Percentiles rank a stretch among this genome's conserved stretches.
These are phyloP conservation scores for Ascomycota sp. DNA, from an alignment of 2,329 filamentous ascomycete species.

Conservation along the genomic window DNA sequence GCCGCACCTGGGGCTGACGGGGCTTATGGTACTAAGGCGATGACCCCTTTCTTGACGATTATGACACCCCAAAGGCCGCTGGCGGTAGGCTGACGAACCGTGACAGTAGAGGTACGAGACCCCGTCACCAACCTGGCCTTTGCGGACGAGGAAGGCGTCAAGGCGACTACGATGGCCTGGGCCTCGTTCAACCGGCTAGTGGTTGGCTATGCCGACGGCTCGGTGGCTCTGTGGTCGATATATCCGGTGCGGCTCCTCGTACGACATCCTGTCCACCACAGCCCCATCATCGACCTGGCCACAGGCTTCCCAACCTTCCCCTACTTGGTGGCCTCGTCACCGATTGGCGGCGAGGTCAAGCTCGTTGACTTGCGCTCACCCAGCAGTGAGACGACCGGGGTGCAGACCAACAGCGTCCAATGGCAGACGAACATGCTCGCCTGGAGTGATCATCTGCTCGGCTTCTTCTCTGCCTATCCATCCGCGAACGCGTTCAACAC, in stretches of 20 bases:
- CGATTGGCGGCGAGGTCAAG: constrained; percentile 30
- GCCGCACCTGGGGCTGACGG: constrained; percentile 10
- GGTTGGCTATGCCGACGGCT: constrained; percentile 35
- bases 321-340: constrained; percentile 31
- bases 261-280: constrained; percentile 32
- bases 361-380: constrained; percentile 32
- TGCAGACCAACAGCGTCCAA: constrained; percentile 26
- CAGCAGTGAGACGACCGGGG: constrained; percentile 30
- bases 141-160: constrained; percentile 23
- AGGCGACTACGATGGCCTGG: constrained; percentile 34
- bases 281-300: constrained; percentile 30
- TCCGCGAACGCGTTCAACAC: constrained; percentile 31
- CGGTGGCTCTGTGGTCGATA: constrained; percentile 34
- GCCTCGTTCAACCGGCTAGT: constrained; percentile 31
- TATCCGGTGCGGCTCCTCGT: constrained; percentile 26
- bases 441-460: constrained; percentile 34
- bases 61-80: too few relatives aligned
- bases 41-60: too few relatives aligned
- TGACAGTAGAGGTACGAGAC: constrained; percentile 21
- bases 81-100: constrained; percentile 5
- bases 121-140: constrained; percentile 24
- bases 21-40: constrained; percentile 24
- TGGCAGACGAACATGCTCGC: constrained; percentile 31
- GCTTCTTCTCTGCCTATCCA: constrained; percentile 31
- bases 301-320: constrained; percentile 36